Evolutionary conservation across 2,329 filamentous ascomycete genomes (phyloP).

Genomic region (Gyromitra esculenta): DNA sequence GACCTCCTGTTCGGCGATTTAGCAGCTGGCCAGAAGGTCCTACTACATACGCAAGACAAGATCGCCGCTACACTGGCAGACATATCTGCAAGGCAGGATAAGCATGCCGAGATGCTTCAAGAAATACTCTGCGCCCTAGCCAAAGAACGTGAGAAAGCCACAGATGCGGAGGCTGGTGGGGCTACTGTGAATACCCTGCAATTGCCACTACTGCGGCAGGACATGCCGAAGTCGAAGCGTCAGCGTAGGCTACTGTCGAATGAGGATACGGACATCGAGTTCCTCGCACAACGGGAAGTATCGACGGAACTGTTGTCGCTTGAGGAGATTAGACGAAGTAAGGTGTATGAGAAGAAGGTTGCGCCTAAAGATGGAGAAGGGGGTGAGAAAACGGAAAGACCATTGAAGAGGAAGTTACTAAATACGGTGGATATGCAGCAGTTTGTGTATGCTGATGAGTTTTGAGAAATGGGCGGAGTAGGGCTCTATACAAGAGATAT

Average conservation of each 20-base stretch:
- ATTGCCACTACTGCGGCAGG: not conserved
- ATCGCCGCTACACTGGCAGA: not conserved
- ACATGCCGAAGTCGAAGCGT: not conserved
- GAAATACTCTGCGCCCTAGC: not conserved
- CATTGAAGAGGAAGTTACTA: slow-evolving; percentile 38
- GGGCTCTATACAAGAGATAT: not conserved
- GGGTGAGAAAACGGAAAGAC: slow-evolving; percentile 10
- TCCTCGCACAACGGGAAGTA: not conserved
- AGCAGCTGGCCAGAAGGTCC: not conserved
- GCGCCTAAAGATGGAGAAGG: not conserved
- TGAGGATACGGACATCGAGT: slow-evolving; percentile 15
- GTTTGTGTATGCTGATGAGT: slow-evolving; percentile 19
- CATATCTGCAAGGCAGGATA: not conserved
- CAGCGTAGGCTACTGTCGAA: slow-evolving; percentile 36
- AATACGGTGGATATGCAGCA: slow-evolving; percentile 43
- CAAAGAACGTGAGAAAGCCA: not conserved
- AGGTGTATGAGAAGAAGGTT: not conserved
- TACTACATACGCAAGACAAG: slow-evolving; percentile 1
- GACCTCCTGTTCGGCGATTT: slow-evolving; percentile 31
- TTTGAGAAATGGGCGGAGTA: not conserved
- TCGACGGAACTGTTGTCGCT: slow-evolving; percentile 7
- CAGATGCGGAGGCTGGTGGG: not conserved
- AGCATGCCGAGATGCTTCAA: not conserved
- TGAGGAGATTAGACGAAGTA: not conserved
- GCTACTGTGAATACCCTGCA: slow-evolving; percentile 1